phyloP scores from a whole-genome alignment of 257 asterid genomes.

The Apocynum venetum region DNA sequence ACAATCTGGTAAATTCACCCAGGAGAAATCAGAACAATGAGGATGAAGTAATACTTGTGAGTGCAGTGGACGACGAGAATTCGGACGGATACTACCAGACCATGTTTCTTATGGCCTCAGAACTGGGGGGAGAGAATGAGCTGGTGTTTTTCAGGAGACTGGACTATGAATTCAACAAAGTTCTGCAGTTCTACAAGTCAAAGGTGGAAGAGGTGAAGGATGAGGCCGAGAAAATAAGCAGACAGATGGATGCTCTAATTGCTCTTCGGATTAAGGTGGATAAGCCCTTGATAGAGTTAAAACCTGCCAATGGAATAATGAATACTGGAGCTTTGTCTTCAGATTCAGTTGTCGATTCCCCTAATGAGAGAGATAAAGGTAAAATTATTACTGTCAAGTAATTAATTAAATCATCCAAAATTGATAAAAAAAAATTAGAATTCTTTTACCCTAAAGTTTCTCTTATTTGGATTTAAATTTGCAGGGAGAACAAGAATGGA shows the following conservation, averaged over 20 bases:
- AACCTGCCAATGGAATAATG: neutral
- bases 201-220: slow-evolving; percentile 43
- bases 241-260: slow-evolving; percentile 84
- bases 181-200: slow-evolving; percentile 41
- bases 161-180: slow-evolving; percentile 75
- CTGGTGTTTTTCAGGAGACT: slow-evolving; percentile 48
- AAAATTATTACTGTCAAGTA: slow-evolving; percentile 4
- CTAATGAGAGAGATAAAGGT: slow-evolving; percentile 42
- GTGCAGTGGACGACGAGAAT: slow-evolving; percentile 33
- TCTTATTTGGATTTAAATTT: neutral
- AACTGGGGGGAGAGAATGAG: slow-evolving; percentile 65
- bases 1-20: slow-evolving; percentile 19
- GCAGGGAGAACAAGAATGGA: slow-evolving; percentile 40
- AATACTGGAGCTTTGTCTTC: slow-evolving; percentile 22
- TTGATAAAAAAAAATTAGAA: too few relatives aligned
- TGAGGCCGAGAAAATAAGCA: slow-evolving; percentile 57
- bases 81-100: slow-evolving; percentile 47
- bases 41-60: slow-evolving; percentile 65
- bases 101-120: slow-evolving; percentile 57
- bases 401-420: neutral
- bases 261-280: slow-evolving; percentile 65
- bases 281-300: slow-evolving; percentile 32
- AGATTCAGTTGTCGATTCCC: slow-evolving; percentile 37
- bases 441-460: neutral
- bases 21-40: slow-evolving; percentile 23